These are phyloP conservation scores for Entomortierella parvispora DNA, from an alignment of 192 early-diverging fungal genomes.

Conservation along the genomic window DNA sequence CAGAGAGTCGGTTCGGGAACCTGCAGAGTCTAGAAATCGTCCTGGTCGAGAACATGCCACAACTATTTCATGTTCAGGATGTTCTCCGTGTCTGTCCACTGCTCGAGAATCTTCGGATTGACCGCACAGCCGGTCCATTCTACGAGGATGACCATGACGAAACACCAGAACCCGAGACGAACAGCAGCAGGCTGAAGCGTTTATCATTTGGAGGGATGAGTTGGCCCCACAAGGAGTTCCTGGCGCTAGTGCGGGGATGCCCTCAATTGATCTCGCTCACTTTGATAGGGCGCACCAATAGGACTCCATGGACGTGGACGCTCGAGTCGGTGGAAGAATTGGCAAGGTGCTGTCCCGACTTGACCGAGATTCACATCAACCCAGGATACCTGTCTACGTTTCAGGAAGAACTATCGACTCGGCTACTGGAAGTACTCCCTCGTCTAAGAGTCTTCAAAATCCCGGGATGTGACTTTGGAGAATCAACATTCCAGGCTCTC, in stretches of 20 bases:
- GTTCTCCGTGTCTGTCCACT: not conserved
- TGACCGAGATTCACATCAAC: slow-evolving; percentile 7
- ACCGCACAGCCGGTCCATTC: not conserved
- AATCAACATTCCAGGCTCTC: slow-evolving; percentile 7
- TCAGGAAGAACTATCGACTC: not conserved
- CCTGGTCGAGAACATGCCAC: not conserved
- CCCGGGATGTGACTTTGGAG: slow-evolving; percentile 12
- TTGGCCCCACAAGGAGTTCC: not conserved
- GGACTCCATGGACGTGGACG: slow-evolving; percentile 8
- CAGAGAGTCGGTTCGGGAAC: not conserved
- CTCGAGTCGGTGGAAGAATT: not conserved
- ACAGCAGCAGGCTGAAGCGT: not conserved
- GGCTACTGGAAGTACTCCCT: not conserved
- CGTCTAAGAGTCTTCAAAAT: not conserved
- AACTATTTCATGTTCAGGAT: not conserved
- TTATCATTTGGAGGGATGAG: not conserved
- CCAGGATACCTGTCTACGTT: slow-evolving; percentile 4
- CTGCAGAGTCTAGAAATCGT: not conserved
- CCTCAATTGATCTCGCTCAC: slow-evolving; percentile 4
- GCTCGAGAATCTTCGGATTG: not conserved
- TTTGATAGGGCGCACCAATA: not conserved
- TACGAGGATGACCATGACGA: not conserved
- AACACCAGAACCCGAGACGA: not conserved
- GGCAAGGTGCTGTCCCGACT: not conserved
- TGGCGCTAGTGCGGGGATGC: not conserved